A percentile compares a stretch with the other conserved stretches of the same genome.
Evolutionary conservation across 371 early-diverging fungal species (phyloP).

Genomic region (Circinella umbellata): DNA sequence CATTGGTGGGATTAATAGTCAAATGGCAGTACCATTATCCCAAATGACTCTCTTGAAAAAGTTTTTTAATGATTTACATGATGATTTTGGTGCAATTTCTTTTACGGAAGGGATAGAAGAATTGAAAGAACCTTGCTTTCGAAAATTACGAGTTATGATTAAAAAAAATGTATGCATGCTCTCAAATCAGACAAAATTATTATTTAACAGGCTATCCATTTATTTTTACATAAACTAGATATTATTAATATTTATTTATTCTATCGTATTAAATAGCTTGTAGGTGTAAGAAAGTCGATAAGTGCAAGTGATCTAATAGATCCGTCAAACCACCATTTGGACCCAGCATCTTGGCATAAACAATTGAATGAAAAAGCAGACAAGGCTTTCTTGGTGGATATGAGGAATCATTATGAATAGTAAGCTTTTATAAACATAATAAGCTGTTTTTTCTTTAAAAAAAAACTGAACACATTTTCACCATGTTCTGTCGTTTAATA

Average conservation of each 20-base stretch:
- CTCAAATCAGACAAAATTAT: too few relatives aligned
- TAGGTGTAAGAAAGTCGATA: slow-evolving; percentile 58
- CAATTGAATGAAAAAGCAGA: slow-evolving; percentile 43
- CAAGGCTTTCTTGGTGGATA: slow-evolving; percentile 63
- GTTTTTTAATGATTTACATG: slow-evolving; percentile 37
- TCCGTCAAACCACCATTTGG: slow-evolving; percentile 59
- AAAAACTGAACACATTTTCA: not conserved
- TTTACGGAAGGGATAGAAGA: slow-evolving; percentile 74
- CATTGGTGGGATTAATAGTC: slow-evolving; percentile 75
- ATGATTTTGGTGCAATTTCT: slow-evolving; percentile 35
- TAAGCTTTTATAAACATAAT: slow-evolving; percentile 28
- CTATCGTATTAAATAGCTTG: slow-evolving; percentile 25
- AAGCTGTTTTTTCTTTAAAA: not conserved
- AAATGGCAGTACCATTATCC: slow-evolving; percentile 66
- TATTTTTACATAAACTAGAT: too few relatives aligned
- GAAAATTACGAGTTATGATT: slow-evolving; percentile 65
- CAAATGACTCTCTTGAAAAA: slow-evolving; percentile 43
- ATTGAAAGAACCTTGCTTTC: slow-evolving; percentile 53
- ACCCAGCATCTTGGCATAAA: slow-evolving; percentile 70
- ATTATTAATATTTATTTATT: too few relatives aligned
- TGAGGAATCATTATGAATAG: slow-evolving; percentile 83
- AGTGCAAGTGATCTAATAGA: slow-evolving; percentile 54
- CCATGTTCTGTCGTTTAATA: slow-evolving; percentile 12
- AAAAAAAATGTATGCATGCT: slow-evolving; percentile 55
- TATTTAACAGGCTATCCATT: not conserved